These are phyloP conservation scores for Aspergillus baeticus DNA, from an alignment of 495 filamentous ascomycete genomes.

Conservation along the genomic window DNA sequence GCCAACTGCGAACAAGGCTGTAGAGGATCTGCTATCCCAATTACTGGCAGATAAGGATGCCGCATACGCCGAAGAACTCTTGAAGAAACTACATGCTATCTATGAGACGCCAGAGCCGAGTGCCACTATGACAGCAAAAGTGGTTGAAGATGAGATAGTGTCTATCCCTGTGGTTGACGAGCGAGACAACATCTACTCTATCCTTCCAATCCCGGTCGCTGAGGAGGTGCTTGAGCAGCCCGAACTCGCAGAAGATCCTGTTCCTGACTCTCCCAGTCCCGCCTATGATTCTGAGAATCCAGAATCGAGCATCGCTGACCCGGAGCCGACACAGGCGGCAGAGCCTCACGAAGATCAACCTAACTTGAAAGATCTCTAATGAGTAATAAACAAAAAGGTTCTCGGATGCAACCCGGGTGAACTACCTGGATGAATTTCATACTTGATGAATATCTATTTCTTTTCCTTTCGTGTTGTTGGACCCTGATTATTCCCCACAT, in stretches of 20 bases:
- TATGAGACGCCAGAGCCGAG: slow-evolving; percentile 57
- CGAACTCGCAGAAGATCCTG: background rate
- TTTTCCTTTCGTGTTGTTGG: slow-evolving; percentile 6
- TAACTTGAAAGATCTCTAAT: slow-evolving; percentile 58
- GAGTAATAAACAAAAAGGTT: background rate
- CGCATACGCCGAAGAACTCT: slow-evolving; percentile 76
- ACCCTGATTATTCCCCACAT: slow-evolving; percentile 41
- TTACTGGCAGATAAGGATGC: slow-evolving; percentile 76
- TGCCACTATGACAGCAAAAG: slow-evolving; percentile 42
- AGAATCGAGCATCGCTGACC: background rate
- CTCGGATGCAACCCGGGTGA: background rate
- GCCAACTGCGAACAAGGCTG: slow-evolving; percentile 45
- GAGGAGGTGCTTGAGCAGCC: background rate
- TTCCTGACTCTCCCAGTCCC: background rate
- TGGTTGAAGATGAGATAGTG: background rate
- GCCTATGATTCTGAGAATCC: background rate
- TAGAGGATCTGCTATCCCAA: slow-evolving; percentile 73
- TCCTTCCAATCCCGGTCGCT: background rate
- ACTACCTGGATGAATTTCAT: background rate
- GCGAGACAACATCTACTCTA: slow-evolving; percentile 10
- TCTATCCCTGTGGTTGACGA: background rate
- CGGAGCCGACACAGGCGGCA: background rate
- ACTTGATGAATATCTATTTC: slow-evolving; percentile 12
- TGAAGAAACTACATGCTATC: slow-evolving; percentile 66
- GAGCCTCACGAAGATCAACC: background rate